Base-by-base conservation (phyloP, 1,139 yeast species). In the Dujonia santamariae region DNA sequence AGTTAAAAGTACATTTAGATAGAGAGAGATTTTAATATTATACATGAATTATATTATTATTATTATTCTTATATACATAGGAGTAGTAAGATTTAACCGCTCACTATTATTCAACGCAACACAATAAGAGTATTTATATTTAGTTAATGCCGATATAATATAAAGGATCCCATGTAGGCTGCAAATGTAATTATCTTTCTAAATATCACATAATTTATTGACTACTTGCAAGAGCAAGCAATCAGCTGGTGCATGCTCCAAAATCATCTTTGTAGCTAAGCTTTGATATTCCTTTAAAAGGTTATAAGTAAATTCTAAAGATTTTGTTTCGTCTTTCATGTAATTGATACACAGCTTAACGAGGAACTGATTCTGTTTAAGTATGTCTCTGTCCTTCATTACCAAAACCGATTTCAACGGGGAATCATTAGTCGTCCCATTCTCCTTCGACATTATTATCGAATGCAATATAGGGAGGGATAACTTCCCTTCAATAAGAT, bases 401-500 rank as follows among this genome's bases (percentile, higher is more conserved):
- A 36, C 50, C 21, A 64, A 42, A 6, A 63, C 39, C 6, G 37
- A 38, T 36, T 50, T 50, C 8, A 65, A 56, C 1, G 65, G 65
- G 12, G 25, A 11, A 22, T 22, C 25, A 6, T n/a, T 4, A 6
- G 26, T 9, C 4, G 20, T n/a, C 16, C n/a, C 9, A 21, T 9
- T n/a, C 16, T 40, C 36, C 7, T 25, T 14, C 3, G 40, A 28
- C n/a, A 37, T 40, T 14, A 30, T 26, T 26, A 60, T 45, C 40
- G 63, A 75, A 55, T 85, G 94, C 23, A 87, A 73, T 6, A 88
- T 78, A 0, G 96, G 96, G 42, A 85, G 81, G 1, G 95, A 83
- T 40, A 84, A 75, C 56, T 88, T 90, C 0, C 97, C 97, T 54
- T 88, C 97, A 0, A 88, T 75, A 26, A 88, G 69, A 51, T 88